Evolutionary conservation across 371 early-diverging fungal species (phyloP), one percentile per base, ranked within the genome.

Genomic region (Mortierella sp.): DNA sequence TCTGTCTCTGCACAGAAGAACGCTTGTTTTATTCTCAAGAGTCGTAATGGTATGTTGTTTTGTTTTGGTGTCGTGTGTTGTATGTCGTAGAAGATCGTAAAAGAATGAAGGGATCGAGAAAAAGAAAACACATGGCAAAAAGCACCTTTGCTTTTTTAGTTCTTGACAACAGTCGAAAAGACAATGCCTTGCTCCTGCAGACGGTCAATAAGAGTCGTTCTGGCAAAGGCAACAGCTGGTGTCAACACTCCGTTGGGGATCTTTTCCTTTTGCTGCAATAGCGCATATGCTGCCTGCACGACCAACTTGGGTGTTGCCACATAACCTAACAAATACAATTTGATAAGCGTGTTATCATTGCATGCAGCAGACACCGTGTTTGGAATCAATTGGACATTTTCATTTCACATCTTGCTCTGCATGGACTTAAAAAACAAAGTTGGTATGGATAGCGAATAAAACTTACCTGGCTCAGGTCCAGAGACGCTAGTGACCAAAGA

Each of bases 231-330:
- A 1, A 90, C 88, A 52, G 90, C 87, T 10, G 94, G 93, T 0
- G 93, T 93, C 70, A 93, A 72, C 0, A 93, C 93, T 72, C 94
- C 94, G n/a, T 80, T 78, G n/a, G 92, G 92, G 10, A 92, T 78
- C n/a, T 78, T 70, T 0, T 81, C 85, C 79, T 89, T 77, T 26
- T 88, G 73, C 48, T 84, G 75, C 54, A 92, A 80, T 60, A 93
- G 74, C 2, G 90, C 87, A 55, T 92, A 81, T 28, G 93, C 93
- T 52, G 91, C 90, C 79, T 93, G 93, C 34, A 93, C 80, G 0
- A 91, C 90, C 70, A 92, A 88, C 44, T 91, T 90, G 71, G 93
- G 92, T 3, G 94, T 94, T n/a, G 92, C 91, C 44, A 90, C 89
- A 84, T 94, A 93, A 14, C 84, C 84, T 84, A 73, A 7, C 34